These are phyloP conservation scores for Paramecium bursaria DNA, from an alignment of 73 alveolate genomes.

Conservation along the genomic window DNA sequence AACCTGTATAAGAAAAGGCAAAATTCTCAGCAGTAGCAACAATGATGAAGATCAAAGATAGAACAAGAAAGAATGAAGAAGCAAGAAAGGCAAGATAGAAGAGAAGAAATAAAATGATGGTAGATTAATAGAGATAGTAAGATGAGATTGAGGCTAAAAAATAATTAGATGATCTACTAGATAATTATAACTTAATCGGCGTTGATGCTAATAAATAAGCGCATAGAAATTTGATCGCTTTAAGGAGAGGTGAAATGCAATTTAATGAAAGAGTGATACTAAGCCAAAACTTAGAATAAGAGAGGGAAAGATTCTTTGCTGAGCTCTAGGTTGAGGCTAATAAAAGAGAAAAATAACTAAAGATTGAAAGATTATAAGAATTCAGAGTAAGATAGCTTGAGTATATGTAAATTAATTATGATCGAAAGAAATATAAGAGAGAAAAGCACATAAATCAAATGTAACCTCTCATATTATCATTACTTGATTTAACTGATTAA, in stretches of 20 bases:
- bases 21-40: slow-evolving; percentile 55
- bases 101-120: slow-evolving; percentile 45
- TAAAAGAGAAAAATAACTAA: slow-evolving; percentile 26
- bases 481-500: slow-evolving; percentile 45
- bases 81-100: slow-evolving; percentile 45
- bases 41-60: slow-evolving; percentile 55
- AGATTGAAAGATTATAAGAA: not conserved
- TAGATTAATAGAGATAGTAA: slow-evolving; percentile 29
- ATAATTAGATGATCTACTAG: slow-evolving; percentile 21
- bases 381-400: slow-evolving; percentile 32
- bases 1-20: slow-evolving; percentile 55
- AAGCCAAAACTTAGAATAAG: not conserved
- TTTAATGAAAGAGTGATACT: not conserved
- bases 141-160: slow-evolving; percentile 42
- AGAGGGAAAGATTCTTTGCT: slow-evolving; percentile 36
- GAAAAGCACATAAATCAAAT: slow-evolving; percentile 19
- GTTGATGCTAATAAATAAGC: not conserved
- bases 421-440: slow-evolving; percentile 30
- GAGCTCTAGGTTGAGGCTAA: slow-evolving; percentile 35
- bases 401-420: slow-evolving; percentile 44
- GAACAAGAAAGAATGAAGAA: slow-evolving; percentile 43
- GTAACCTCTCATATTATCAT: slow-evolving; percentile 45
- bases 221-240: not conserved
- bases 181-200: slow-evolving; percentile 2
- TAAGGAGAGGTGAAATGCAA: slow-evolving; percentile 30